Percentiles rank a stretch among this genome's conserved stretches.
Conservation (phyloP, 2,329 filamentous ascomycete genomes). For the Aciculosporium take region DNA sequence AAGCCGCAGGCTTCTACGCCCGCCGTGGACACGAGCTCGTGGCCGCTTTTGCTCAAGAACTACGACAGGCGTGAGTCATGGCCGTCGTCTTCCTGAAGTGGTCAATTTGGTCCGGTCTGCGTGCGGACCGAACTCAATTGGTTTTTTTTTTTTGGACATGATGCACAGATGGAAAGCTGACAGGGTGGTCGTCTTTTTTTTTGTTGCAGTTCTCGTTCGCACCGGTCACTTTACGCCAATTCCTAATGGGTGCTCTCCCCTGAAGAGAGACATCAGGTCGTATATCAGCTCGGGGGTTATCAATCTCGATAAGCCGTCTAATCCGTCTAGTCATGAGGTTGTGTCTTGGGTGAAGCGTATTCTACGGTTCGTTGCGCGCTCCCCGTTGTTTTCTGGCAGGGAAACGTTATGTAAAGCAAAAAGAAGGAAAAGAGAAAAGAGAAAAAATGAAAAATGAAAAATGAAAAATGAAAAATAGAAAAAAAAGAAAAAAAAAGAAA, state of each 20-base stretch:
- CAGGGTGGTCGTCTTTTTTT: too few relatives aligned
- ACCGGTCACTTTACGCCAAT: slow-evolving; percentile 97
- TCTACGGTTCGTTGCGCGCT: slow-evolving; percentile 47
- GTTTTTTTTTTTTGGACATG: too few relatives aligned
- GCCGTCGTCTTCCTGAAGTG: not conserved
- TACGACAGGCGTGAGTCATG: slow-evolving; percentile 68
- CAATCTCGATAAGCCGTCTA: slow-evolving; percentile 76
- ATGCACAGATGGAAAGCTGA: too few relatives aligned
- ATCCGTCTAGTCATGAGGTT: slow-evolving; percentile 96
- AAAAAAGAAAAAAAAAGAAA: too few relatives aligned
- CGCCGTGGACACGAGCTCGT: slow-evolving; percentile 70
- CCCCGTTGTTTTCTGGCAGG: not conserved
- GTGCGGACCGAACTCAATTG: not conserved
- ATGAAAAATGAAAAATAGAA: too few relatives aligned
- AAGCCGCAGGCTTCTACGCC: slow-evolving; percentile 78
- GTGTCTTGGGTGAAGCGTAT: slow-evolving; percentile 99
- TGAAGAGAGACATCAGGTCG: slow-evolving; percentile 89
- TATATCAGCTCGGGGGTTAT: slow-evolving; percentile 97
- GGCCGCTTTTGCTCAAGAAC: slow-evolving; percentile 91
- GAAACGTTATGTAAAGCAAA: too few relatives aligned
- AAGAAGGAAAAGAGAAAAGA: too few relatives aligned
- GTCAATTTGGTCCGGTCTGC: too few relatives aligned
- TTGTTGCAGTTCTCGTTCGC: slow-evolving; percentile 60
- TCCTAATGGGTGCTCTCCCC: slow-evolving; percentile 76
- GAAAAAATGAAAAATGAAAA: too few relatives aligned